phyloP scores from a whole-genome alignment of 352 stramenopile species.

The Aphanomyces invadans region DNA sequence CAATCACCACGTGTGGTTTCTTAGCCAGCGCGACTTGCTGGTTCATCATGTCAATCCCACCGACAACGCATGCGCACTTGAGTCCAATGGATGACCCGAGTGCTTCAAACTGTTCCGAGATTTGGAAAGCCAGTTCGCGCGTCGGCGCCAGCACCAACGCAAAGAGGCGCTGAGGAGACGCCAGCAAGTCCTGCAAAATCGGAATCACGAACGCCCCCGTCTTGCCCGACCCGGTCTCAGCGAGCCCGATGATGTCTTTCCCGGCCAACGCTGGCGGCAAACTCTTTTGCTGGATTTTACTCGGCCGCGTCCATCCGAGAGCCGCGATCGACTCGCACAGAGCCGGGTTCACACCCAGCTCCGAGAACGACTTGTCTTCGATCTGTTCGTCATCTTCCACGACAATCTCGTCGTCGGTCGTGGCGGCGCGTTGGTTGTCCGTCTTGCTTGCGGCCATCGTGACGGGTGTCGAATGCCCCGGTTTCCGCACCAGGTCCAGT shows the following conservation, averaged over 20 bases:
- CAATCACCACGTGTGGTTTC: slow-evolving; percentile 94
- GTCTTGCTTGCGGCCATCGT: no score
- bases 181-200: slow-evolving; percentile 88
- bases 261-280: slow-evolving; percentile 90
- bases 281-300: slow-evolving; percentile 92
- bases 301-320: slow-evolving; percentile 90
- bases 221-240: slow-evolving; percentile 94
- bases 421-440: not conserved
- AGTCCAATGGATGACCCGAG: slow-evolving; percentile 88
- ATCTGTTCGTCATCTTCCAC: slow-evolving; percentile 13
- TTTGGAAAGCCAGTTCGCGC: slow-evolving; percentile 94
- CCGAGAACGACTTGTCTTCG: slow-evolving; percentile 60
- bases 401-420: not conserved
- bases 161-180: slow-evolving; percentile 87
- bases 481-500: not conserved
- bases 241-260: slow-evolving; percentile 95
- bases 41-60: slow-evolving; percentile 96
- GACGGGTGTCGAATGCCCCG: no score
- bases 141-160: slow-evolving; percentile 90
- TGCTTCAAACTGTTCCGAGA: slow-evolving; percentile 91
- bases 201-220: slow-evolving; percentile 93
- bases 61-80: slow-evolving; percentile 87
- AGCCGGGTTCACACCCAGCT: slow-evolving; percentile 84
- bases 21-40: slow-evolving; percentile 95
- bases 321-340: slow-evolving; percentile 89